phyloP scores from a whole-genome alignment of 2,329 filamentous ascomycete genomes.

The Aspergillus arachidicola region DNA sequence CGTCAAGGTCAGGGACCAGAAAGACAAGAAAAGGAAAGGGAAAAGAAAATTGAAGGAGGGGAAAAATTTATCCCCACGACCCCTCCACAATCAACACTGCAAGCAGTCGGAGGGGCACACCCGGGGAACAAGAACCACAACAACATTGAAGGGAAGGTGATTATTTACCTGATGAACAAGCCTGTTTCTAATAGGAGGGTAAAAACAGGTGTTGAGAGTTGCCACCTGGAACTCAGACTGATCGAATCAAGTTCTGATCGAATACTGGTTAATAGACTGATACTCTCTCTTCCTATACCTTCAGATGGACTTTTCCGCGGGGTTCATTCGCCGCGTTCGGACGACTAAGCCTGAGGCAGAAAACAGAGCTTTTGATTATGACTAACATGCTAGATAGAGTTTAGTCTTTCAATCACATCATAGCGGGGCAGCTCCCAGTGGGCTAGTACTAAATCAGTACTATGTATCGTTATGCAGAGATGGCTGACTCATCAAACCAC shows the following conservation, averaged over 20 bases:
- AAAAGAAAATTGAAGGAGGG: constrained; percentile 6
- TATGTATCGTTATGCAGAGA: not conserved
- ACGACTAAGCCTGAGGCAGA: constrained; percentile 4
- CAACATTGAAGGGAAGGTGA: not conserved
- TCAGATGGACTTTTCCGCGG: constrained; percentile 9
- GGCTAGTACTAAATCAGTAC: not conserved
- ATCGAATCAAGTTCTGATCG: not conserved
- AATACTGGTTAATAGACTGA: not conserved
- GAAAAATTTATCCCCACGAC: constrained; percentile 12
- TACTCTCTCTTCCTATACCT: not conserved
- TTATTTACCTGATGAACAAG: not conserved
- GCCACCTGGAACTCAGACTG: not conserved
- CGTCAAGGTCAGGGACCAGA: constrained; percentile 10
- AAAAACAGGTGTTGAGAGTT: not conserved
- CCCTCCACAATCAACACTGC: constrained; percentile 5
- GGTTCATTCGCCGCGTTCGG: constrained; percentile 21
- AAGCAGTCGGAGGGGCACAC: not conserved
- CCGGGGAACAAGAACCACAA: not conserved
- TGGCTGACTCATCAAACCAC: not conserved
- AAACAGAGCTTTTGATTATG: not conserved
- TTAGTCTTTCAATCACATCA: not conserved
- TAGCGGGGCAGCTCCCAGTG: not conserved
- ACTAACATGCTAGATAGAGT: not conserved
- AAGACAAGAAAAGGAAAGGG: constrained; percentile 13
- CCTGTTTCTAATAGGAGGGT: not conserved